Percentiles rank a stretch among this genome's conserved stretches.
Evolutionary conservation across 1,284 basidiomycete species (phyloP).

Genomic region (Ganoderma lucidum): DNA sequence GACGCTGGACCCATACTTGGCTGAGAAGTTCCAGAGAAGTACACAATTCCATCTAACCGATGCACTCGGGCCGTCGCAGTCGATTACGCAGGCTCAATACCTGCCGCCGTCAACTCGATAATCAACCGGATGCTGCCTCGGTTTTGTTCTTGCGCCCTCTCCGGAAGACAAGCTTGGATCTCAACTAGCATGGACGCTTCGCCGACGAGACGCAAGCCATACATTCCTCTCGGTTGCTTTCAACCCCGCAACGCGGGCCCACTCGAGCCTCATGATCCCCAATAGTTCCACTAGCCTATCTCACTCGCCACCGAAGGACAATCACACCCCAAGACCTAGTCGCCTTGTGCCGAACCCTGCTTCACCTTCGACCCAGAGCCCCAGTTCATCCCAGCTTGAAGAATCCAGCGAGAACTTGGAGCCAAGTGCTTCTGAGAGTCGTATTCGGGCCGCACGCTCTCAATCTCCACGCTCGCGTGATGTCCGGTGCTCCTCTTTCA

Average conservation of each 20-base stretch:
- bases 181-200: slow-evolving; percentile 59
- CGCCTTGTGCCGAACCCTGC: slow-evolving; percentile 23
- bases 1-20: slow-evolving; percentile 95
- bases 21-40: slow-evolving; percentile 92
- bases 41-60: slow-evolving; percentile 92
- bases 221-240: slow-evolving; percentile 61
- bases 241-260: slow-evolving; percentile 55
- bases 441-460: slow-evolving; percentile 30
- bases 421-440: slow-evolving; percentile 22
- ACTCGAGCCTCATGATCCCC: slow-evolving; percentile 57
- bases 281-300: slow-evolving; percentile 32
- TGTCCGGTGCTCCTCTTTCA: slow-evolving; percentile 49
- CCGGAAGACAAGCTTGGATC: slow-evolving; percentile 49
- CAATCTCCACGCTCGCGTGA: slow-evolving; percentile 43
- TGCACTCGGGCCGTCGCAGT: slow-evolving; percentile 90
- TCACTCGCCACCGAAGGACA: slow-evolving; percentile 23
- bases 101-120: no score
- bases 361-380: slow-evolving; percentile 7
- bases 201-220: slow-evolving; percentile 63
- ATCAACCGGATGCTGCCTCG: no score
- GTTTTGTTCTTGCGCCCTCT: slow-evolving; percentile 62
- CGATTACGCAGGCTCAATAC: slow-evolving; percentile 86
- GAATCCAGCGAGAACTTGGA: slow-evolving; percentile 17
- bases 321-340: slow-evolving; percentile 32
- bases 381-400: slow-evolving; percentile 7